These are phyloP conservation scores for Plasmodium inui DNA, from an alignment of 169 alveolate species.

Conservation along the genomic window DNA sequence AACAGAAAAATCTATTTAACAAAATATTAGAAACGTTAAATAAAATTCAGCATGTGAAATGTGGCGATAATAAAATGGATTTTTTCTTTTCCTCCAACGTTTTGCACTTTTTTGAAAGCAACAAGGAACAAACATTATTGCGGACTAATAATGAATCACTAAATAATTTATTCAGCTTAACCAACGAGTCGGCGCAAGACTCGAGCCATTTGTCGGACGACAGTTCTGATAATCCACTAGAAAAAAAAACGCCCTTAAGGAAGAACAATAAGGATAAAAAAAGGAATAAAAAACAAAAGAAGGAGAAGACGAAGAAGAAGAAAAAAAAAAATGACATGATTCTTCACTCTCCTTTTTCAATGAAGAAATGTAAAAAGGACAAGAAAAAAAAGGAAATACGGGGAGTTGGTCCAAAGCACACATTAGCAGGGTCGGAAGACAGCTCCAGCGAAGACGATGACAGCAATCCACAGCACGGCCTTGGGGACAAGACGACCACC, in stretches of 20 bases:
- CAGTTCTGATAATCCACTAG: not conserved
- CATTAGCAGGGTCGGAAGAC: not conserved
- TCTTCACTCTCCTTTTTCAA: not conserved
- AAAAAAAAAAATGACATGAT: constrained; percentile 3
- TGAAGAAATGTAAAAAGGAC: constrained; percentile 4
- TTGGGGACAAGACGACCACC: not conserved
- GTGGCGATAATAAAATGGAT: not conserved
- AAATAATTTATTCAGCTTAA: not conserved
- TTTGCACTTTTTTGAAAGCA: constrained; percentile 42
- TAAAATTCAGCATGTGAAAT: constrained; percentile 36
- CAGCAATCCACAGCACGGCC: not conserved
- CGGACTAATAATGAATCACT: not conserved
- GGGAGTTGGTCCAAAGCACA: not conserved
- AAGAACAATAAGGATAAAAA: not conserved
- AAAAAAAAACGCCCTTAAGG: not conserved
- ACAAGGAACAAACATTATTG: not conserved
- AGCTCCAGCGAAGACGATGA: not conserved
- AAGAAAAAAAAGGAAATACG: constrained; percentile 19
- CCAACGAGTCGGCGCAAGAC: not conserved
- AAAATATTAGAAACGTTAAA: constrained; percentile 61
- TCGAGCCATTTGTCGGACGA: not conserved
- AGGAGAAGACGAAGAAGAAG: constrained; percentile 6
- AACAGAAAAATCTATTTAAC: constrained; percentile 67
- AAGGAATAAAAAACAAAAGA: not conserved
- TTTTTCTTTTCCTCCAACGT: constrained; percentile 48